Evolutionary conservation across 2,329 filamentous ascomycete genomes (phyloP).

Genomic region (Westerdykella sp.): DNA sequence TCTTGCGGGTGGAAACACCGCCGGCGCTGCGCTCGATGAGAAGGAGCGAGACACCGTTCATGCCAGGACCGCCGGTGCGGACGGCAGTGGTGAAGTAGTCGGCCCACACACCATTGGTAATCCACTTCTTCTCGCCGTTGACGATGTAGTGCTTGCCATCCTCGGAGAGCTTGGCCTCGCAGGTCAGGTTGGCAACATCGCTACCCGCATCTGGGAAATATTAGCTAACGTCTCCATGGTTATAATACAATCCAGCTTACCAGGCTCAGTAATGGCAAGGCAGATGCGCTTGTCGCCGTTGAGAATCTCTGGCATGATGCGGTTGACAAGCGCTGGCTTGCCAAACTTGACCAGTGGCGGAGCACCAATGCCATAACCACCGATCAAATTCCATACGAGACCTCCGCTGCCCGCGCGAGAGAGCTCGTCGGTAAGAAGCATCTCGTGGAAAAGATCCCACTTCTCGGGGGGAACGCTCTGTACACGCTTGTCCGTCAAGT

Average conservation of each 20-base stretch:
- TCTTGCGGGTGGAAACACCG: constrained; percentile 85
- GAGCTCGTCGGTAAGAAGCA: constrained; percentile 90
- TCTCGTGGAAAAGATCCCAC: constrained; percentile 98
- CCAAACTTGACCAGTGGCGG: constrained; percentile 91
- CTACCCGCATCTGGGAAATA: constrained; percentile 67
- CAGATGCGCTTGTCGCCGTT: constrained; percentile 95
- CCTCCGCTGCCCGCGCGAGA: constrained; percentile 84
- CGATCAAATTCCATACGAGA: constrained; percentile 93
- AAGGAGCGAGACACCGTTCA: constrained; percentile 86
- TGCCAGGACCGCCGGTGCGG: constrained; percentile 78
- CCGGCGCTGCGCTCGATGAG: constrained; percentile 81
- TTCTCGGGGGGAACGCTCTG: constrained; percentile 76
- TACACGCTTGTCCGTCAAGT: constrained; percentile 66
- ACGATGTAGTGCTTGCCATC: constrained; percentile 99
- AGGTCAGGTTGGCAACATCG: constrained; percentile 91
- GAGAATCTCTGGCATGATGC: constrained; percentile 82
- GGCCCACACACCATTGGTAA: constrained; percentile 93
- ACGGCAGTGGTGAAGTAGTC: constrained; percentile 99
- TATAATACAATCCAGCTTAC: constrained; percentile 18
- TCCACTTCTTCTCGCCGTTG: constrained; percentile 99
- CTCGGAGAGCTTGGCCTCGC: constrained; percentile 88
- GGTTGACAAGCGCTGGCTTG: constrained; percentile 74
- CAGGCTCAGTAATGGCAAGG: constrained; percentile 86
- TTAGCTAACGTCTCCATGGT: constrained; percentile 6
- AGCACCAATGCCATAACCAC: constrained; percentile 92